Base-by-base conservation (phyloP, 495 filamentous ascomycete genomes). In the Aspergillus diversus region DNA sequence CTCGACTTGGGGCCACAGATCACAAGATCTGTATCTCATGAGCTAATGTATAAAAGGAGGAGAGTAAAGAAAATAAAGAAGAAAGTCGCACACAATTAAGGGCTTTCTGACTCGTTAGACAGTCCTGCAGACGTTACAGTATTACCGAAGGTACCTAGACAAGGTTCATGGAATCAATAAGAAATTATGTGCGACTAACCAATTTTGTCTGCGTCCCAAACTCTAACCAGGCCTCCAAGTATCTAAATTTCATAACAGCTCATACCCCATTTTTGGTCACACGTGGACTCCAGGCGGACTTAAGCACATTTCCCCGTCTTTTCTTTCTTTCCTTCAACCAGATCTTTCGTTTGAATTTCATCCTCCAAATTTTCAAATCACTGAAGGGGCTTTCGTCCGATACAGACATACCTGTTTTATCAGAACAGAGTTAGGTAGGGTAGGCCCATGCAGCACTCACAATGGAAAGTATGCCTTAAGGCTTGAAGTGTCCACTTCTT, bases 391-490 rank as follows among this genome's bases (percentile, higher is more conserved):
- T 87, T 87, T 68, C 78, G 77, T 31, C 83, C 84, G 62, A 87
- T 85, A 69, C 83, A 85, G 60, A 87, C 78, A 68, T 86, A 84
- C 65, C 83, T 85, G 64, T n/a, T 35, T 32, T 31, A 69, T 74
- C 60, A 75, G 72, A 31, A 48, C 33, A 32, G 43, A 13, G 31
- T 11, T 16, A 34, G 2, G 3, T 33, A 11, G 46, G 0, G 7
- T 16, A 8, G 56, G 16, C 11, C 48, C 12, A 11, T 52, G 31
- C 39, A 7, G 5, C 13, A 82, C 89, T 76, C 72, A 92, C 87
- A 92, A 71, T 47, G 89, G 90, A 63, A 92, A 92, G 71, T 93
- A 93, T 59, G 90, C 85, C 79, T 88, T 93, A 64, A 89, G 77
- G 34, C 78, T 79, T 49, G 76, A 81, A 59, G 89, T 85, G 39